These are phyloP conservation scores for Pseudotsuga menziesii DNA, from an alignment of 75 land plant genomes.

Conservation along the genomic window DNA sequence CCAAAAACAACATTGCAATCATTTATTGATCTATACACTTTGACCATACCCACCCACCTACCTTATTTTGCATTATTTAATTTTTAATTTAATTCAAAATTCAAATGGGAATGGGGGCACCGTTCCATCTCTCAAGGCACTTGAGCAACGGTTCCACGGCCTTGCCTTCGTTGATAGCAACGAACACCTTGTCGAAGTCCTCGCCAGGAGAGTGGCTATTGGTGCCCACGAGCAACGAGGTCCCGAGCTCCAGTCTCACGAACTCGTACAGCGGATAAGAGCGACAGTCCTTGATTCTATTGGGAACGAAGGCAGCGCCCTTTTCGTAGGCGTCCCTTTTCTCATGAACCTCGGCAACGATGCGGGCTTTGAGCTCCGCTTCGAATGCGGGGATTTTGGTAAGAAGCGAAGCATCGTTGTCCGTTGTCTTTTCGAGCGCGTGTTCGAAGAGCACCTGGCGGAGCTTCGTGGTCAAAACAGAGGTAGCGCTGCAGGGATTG, in stretches of 20 bases:
- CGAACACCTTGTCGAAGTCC: slow-evolving; percentile 66
- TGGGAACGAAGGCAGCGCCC: slow-evolving; percentile 39
- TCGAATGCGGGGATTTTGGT: slow-evolving; percentile 62
- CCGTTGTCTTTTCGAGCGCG: slow-evolving; percentile 56
- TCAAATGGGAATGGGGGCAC: slow-evolving; percentile 56
- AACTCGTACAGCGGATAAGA: slow-evolving; percentile 72
- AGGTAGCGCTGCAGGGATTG: slow-evolving; percentile 64
- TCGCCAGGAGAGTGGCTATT: slow-evolving; percentile 68
- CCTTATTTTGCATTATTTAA: no score
- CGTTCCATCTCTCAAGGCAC: slow-evolving; percentile 76
- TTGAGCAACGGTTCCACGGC: slow-evolving; percentile 65
- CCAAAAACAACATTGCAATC: no score
- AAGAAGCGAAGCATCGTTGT: slow-evolving; percentile 48
- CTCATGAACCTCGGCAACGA: slow-evolving; percentile 54
- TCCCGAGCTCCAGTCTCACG: slow-evolving; percentile 53
- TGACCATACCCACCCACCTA: no score
- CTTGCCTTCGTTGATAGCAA: slow-evolving; percentile 61
- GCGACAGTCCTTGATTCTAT: slow-evolving; percentile 74
- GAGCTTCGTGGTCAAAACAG: slow-evolving; percentile 69
- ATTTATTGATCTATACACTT: no score
- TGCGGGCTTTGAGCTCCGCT: slow-evolving; percentile 53
- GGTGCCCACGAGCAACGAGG: slow-evolving; percentile 53
- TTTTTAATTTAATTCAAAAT: neutral
- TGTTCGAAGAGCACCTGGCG: slow-evolving; percentile 73
- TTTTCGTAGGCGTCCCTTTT: slow-evolving; percentile 43